These are phyloP conservation scores for Umbelopsis vinacea DNA, from an alignment of 192 early-diverging fungal genomes.

Conservation along the genomic window DNA sequence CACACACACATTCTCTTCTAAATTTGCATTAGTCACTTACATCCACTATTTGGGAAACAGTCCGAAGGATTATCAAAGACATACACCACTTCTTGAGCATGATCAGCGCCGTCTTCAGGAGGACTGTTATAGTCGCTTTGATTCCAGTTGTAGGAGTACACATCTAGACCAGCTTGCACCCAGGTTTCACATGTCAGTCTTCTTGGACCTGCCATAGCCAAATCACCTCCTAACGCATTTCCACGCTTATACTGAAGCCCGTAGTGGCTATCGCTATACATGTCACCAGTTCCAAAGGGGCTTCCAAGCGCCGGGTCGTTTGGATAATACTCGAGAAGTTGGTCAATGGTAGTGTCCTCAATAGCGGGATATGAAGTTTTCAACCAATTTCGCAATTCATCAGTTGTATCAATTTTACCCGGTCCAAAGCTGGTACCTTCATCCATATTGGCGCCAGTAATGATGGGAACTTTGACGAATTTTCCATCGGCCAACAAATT, in stretches of 20 bases:
- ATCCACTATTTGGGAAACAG: not conserved
- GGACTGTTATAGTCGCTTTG: constrained; percentile 6
- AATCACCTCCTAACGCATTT: not conserved
- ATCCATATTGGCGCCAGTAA: constrained; percentile 18
- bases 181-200: constrained; percentile 15
- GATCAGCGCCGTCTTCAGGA: constrained; percentile 1
- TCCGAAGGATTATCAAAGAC: constrained; percentile 18
- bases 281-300: constrained; percentile 12
- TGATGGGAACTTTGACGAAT: constrained; percentile 21
- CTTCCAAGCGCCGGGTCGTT: not conserved
- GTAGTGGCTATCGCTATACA: not conserved
- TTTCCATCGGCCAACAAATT: not conserved
- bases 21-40: not conserved
- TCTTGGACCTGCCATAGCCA: constrained; percentile 5
- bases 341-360: not conserved
- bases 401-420: constrained; percentile 4
- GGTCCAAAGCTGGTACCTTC: constrained; percentile 16
- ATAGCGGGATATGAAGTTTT: not conserved
- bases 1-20: too few relatives aligned
- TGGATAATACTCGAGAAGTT: not conserved
- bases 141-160: constrained; percentile 23
- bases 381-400: not conserved
- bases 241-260: constrained; percentile 22
- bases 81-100: constrained; percentile 20
- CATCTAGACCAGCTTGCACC: constrained; percentile 1